Base-by-base conservation (phyloP, 768 basidiomycete species). In the Chiua virens region DNA sequence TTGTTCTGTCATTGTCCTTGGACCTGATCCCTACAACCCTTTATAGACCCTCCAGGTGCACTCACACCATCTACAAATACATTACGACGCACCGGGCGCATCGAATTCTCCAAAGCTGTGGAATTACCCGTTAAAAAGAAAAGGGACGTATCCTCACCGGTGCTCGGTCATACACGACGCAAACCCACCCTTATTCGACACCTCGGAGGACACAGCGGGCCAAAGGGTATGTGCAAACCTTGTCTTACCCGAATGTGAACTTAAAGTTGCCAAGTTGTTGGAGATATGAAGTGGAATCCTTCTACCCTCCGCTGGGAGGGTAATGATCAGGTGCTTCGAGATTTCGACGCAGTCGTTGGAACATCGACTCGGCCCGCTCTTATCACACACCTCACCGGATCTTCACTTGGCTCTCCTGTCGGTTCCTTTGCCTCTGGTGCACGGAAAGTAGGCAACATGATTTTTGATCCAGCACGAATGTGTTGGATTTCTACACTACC, bases 221-320 rank as follows among this genome's bases (percentile, higher is more conserved):
- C 90, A 11, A 94, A 92, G 81, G 85, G 92, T 94, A 55, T 27
- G 79, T 64, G 39, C 9, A 27, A 14, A 20, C 41, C 32, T 37
- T 39, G 41, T 39, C 52, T 44, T 45, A 21, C 38, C 27, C n/a
- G 14, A 27, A 36, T 50, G 23, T 43, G 39, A 54, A 55, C 57
- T 67, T 39, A 63, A 45, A 30, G 8, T 48, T 44, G 54, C n/a
- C 39, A 62, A 96, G 96, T 92, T 41, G 82, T 96, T 50, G 94
- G 93, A 20, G 92, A 95, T 48, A 99, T 99, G 96, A 89, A 83
- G 62, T 99, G 93, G 91, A 98, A 99, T 70, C 95, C 96, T 36
- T 74, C 72, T 17, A 85, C 84, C 3, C 80, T 89, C 15, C 87
- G 92, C 32, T 99, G 96, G 96, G 96, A 99, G 75, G 96, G 96